Conservation (phyloP, 306 rosid species). For the Prunus mume region DNA sequence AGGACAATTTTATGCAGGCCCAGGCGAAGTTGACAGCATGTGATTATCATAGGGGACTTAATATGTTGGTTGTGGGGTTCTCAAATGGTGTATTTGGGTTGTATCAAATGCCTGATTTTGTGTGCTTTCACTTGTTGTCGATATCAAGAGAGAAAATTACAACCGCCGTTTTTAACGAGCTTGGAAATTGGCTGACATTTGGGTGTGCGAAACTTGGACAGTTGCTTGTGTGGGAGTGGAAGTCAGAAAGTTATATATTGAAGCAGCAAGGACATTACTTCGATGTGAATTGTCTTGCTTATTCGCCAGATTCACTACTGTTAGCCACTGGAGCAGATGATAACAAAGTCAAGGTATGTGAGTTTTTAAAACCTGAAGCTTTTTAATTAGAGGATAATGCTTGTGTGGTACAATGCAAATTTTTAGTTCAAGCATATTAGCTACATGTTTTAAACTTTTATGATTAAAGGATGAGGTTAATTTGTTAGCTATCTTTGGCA, state of each 20-base stretch:
- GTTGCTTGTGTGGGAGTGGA: slow-evolving; percentile 97
- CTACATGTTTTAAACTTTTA: neutral
- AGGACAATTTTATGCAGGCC: slow-evolving; percentile 62
- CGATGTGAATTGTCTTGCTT: slow-evolving; percentile 84
- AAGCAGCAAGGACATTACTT: slow-evolving; percentile 99
- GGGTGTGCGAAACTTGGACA: slow-evolving; percentile 94
- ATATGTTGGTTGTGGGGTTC: slow-evolving; percentile 80
- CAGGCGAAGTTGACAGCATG: slow-evolving; percentile 60
- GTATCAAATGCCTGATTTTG: slow-evolving; percentile 94
- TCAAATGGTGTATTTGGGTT: slow-evolving; percentile 82
- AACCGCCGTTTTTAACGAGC: slow-evolving; percentile 69
- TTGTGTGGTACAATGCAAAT: neutral
- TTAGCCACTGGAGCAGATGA: slow-evolving; percentile 98
- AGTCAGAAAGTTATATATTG: slow-evolving; percentile 83
- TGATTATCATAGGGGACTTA: slow-evolving; percentile 78
- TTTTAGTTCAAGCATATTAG: neutral
- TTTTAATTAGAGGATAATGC: neutral
- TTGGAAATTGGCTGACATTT: slow-evolving; percentile 85
- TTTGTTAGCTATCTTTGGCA: neutral
- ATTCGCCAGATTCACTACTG: slow-evolving; percentile 78
- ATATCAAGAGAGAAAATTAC: slow-evolving; percentile 88
- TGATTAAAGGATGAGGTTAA: neutral
- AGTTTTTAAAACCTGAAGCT: neutral
- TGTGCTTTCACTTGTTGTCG: slow-evolving; percentile 74
- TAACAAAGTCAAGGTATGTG: slow-evolving; percentile 88